Evolutionary conservation across 495 filamentous ascomycete species (phyloP).

Genomic region (Rhypophila decipiens): DNA sequence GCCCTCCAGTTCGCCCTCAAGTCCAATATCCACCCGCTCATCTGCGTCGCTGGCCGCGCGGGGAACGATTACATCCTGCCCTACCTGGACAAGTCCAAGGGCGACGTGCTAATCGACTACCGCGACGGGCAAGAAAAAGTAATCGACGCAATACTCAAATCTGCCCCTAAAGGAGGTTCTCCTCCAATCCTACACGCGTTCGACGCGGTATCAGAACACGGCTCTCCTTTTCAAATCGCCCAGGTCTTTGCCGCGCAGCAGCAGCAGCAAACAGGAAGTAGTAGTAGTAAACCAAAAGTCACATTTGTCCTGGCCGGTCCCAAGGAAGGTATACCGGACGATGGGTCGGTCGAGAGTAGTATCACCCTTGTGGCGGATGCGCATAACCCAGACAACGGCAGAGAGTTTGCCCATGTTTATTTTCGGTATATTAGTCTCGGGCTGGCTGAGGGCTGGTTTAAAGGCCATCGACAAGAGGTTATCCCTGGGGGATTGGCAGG

Average conservation of each 20-base stretch:
- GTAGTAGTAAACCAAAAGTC: slow-evolving; percentile 33
- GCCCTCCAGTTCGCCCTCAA: slow-evolving; percentile 59
- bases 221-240: slow-evolving; percentile 39
- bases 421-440: slow-evolving; percentile 48
- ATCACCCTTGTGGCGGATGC: slow-evolving; percentile 44
- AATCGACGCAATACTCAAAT: slow-evolving; percentile 43
- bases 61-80: slow-evolving; percentile 47
- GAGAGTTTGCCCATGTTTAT: slow-evolving; percentile 54
- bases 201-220: slow-evolving; percentile 55
- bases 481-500: slow-evolving; percentile 53
- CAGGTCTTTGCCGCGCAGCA: slow-evolving; percentile 32
- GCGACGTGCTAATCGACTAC: slow-evolving; percentile 69
- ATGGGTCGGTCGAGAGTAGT: slow-evolving; percentile 26
- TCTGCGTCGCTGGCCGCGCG: slow-evolving; percentile 57
- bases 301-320: slow-evolving; percentile 47
- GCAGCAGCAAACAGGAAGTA: slow-evolving; percentile 41
- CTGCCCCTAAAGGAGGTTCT: slow-evolving; percentile 32
- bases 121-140: slow-evolving; percentile 53
- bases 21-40: slow-evolving; percentile 69
- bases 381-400: slow-evolving; percentile 38
- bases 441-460: slow-evolving; percentile 54
- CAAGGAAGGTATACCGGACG: slow-evolving; percentile 26
- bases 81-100: slow-evolving; percentile 56
- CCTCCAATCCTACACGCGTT: slow-evolving; percentile 39
- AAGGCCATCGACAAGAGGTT: slow-evolving; percentile 55